A percentile compares a stretch with the other conserved stretches of the same genome.
These are phyloP conservation scores for Xylaria multiplex DNA, from an alignment of 2,329 filamentous ascomycete species.

Conservation along the genomic window DNA sequence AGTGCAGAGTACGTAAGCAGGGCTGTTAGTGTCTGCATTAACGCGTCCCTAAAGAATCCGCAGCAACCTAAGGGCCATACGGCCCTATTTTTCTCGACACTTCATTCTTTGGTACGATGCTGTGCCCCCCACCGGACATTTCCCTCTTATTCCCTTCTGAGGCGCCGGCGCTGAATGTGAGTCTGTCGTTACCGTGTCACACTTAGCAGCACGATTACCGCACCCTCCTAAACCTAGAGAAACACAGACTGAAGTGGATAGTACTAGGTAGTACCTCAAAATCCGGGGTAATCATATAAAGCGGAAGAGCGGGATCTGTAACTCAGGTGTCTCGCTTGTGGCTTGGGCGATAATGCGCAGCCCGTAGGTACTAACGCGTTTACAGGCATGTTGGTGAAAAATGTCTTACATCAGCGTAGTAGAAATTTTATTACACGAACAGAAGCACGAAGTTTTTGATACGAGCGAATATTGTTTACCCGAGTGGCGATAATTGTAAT, in stretches of 20 bases:
- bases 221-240: background rate
- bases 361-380: background rate
- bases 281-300: conserved; percentile 14
- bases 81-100: background rate
- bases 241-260: background rate
- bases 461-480: background rate
- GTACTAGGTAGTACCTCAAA: background rate
- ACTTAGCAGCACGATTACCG: background rate
- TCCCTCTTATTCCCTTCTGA: background rate
- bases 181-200: background rate
- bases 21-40: background rate
- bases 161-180: background rate
- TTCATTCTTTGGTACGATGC: background rate
- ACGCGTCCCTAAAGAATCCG: background rate
- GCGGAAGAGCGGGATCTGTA: conserved; percentile 1
- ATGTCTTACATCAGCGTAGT: background rate
- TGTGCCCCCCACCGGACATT: background rate
- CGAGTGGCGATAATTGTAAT: background rate
- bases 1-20: background rate
- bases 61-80: background rate
- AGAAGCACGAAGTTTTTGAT: background rate
- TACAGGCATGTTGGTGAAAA: background rate
- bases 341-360: background rate
- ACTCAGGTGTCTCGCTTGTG: conserved; percentile 14
- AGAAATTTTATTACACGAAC: background rate